Evolutionary conservation across 2,329 filamentous ascomycete genomes (phyloP).

Genomic region (Cucurbitaria berberidis): DNA sequence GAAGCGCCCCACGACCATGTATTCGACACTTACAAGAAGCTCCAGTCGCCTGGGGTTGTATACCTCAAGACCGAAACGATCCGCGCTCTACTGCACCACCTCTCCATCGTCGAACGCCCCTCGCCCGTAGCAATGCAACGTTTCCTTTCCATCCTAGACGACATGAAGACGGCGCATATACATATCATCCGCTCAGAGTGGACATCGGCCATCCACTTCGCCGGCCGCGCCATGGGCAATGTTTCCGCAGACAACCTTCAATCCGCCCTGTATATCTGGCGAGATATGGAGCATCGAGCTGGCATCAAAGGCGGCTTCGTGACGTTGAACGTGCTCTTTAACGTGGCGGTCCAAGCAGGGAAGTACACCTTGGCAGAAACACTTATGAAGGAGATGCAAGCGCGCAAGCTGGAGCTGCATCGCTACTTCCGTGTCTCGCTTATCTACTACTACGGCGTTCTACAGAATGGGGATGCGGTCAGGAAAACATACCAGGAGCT

Average conservation of each 20-base stretch:
- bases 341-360: conserved; percentile 82
- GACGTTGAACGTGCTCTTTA: conserved; percentile 94
- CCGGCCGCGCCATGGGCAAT: conserved; percentile 70
- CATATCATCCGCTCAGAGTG: conserved; percentile 73
- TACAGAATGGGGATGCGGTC: conserved; percentile 74
- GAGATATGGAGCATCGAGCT: conserved; percentile 81
- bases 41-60: conserved; percentile 61
- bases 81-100: conserved; percentile 68
- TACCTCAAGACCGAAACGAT: conserved; percentile 61
- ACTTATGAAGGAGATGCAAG: conserved; percentile 80
- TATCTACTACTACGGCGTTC: conserved; percentile 83
- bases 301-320: conserved; percentile 70
- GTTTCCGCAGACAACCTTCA: conserved; percentile 67
- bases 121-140: conserved; percentile 69
- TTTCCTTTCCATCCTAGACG: conserved; percentile 82
- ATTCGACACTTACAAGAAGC: conserved; percentile 59
- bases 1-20: conserved; percentile 55
- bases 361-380: conserved; percentile 85
- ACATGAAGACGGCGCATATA: conserved; percentile 77
- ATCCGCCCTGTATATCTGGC: conserved; percentile 79
- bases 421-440: conserved; percentile 82
- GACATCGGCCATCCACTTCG: conserved; percentile 83
- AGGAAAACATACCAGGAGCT: conserved; percentile 80
- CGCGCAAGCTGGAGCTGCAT: conserved; percentile 70
- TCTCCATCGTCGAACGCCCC: conserved; percentile 68